Percentiles rank a stretch among this genome's conserved stretches.
Conservation (phyloP, 164 flowering plant genomes). For the Umbilicus rupestris region DNA sequence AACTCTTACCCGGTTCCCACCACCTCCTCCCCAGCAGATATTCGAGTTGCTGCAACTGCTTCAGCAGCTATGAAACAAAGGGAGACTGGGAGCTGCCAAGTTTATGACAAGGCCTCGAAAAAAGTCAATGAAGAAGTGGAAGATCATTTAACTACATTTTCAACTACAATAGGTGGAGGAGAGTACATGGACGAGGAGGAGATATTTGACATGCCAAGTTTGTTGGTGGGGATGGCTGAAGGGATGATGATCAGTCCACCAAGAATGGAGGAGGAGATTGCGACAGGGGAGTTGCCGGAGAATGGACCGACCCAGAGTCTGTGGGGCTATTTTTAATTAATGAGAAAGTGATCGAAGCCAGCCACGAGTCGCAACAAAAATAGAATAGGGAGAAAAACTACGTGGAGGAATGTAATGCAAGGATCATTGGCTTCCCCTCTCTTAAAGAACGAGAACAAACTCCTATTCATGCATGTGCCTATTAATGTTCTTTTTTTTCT, state of each 20-base stretch:
- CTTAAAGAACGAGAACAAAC: background rate
- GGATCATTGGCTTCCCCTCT: background rate
- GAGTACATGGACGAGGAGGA: slow-evolving; percentile 45
- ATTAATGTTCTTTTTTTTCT: background rate
- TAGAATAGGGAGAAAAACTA: background rate
- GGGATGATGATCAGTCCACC: slow-evolving; percentile 56
- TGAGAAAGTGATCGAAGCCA: background rate
- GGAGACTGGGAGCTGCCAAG: background rate
- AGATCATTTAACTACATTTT: slow-evolving; percentile 2
- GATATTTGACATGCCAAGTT: slow-evolving; percentile 43
- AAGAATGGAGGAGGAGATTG: slow-evolving; percentile 29
- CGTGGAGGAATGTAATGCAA: slow-evolving; percentile 5
- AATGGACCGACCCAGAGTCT: slow-evolving; percentile 19
- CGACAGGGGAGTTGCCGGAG: slow-evolving; percentile 27
- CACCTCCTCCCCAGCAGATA: slow-evolving; percentile 34
- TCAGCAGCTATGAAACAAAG: background rate
- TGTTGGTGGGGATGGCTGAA: slow-evolving; percentile 51
- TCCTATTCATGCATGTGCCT: background rate
- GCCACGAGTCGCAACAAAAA: background rate
- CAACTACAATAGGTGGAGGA: background rate
- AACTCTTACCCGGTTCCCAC: slow-evolving; percentile 32
- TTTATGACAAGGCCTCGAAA: background rate
- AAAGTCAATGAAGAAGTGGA: background rate
- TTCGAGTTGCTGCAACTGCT: slow-evolving; percentile 16
- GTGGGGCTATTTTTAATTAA: slow-evolving; percentile 32